Conservation (phyloP, 139 green algal species). For the Haematococcus sp. region DNA sequence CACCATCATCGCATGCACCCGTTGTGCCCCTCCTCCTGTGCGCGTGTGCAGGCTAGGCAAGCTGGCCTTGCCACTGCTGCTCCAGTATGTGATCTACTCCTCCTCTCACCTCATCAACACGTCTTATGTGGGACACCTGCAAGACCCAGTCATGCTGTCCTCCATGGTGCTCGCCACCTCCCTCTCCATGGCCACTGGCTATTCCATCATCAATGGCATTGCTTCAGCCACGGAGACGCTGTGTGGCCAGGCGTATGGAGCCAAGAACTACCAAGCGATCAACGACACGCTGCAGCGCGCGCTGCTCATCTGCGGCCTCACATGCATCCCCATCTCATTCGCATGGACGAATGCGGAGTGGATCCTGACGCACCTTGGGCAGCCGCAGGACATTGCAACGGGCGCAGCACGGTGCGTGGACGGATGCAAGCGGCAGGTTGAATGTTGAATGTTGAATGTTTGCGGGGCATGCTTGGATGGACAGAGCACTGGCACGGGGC, state of each 20-base stretch:
- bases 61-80: conserved; percentile 22
- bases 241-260: conserved; percentile 24
- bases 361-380: conserved; percentile 21
- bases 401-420: conserved; percentile 22
- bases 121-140: conserved; percentile 24
- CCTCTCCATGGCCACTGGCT: conserved; percentile 28
- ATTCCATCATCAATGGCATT: conserved; percentile 24
- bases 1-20: too few relatives aligned
- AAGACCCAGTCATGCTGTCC: conserved; percentile 20
- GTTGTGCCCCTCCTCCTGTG: too few relatives aligned
- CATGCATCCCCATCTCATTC: conserved; percentile 17
- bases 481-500: too few relatives aligned
- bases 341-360: conserved; percentile 26
- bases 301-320: conserved; percentile 13
- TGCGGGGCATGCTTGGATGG: too few relatives aligned
- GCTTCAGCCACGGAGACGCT: conserved; percentile 26
- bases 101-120: conserved; percentile 19
- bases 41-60: conserved; percentile 17
- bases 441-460: too few relatives aligned
- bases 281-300: conserved; percentile 27
- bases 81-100: conserved; percentile 27
- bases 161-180: conserved; percentile 23
- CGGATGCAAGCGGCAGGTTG: too few relatives aligned
- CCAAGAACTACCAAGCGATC: conserved; percentile 9
- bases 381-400: conserved; percentile 16